Evolutionary conservation across 2,329 filamentous ascomycete genomes (phyloP), one percentile per base, ranked within the genome.

Genomic region (Aaosphaeria pasadenensis): DNA sequence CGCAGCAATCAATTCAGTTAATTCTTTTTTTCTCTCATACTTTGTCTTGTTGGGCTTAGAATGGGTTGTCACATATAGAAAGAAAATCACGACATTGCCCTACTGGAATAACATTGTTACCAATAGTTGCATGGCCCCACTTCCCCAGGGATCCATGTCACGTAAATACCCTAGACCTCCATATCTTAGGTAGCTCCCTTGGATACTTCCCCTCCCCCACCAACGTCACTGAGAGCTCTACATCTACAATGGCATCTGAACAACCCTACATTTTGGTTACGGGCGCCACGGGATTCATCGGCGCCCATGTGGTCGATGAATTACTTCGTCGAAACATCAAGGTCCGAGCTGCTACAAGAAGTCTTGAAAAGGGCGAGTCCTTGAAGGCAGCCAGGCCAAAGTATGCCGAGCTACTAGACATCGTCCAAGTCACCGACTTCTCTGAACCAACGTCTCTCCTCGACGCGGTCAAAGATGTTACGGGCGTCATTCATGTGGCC

Each of bases 371-470:
- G 31, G 52, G 51, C 6, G 58, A 66, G 33, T 52, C 57, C 3
- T 71, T 77, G 66, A 66, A 68, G 33, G 58, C 63, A n/a, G 64
- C 68, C 2, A 63, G 73, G 1, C 66, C 64, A 0, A 63, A 74
- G 43, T 64, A 71, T 43, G 52, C 56, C 4, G 59, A 51, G 1
- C 62, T 60, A 13, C 63, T 78, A 9, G 71, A 75, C 32, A 76
- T 77, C 40, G 67, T 76, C 2, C 58, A 70, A 28, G 67, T 78
- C 0, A 51, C 64, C 4, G 75, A 78, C 45, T 75, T 79, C 44
- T 61, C 71, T 7, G 63, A 67, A 0, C 58, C 62, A 0, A 67
- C 67, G 0, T 70, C 68, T 1, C 67, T 77, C 5, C 53, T 59
- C 4, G 63, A 72, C 2, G 70, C 67, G 0, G 66, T 75, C 30